A percentile compares a stretch with the other conserved stretches of the same genome.
Evolutionary conservation across 352 stramenopile genomes (phyloP).

Genomic region (Pythium aristosporum): DNA sequence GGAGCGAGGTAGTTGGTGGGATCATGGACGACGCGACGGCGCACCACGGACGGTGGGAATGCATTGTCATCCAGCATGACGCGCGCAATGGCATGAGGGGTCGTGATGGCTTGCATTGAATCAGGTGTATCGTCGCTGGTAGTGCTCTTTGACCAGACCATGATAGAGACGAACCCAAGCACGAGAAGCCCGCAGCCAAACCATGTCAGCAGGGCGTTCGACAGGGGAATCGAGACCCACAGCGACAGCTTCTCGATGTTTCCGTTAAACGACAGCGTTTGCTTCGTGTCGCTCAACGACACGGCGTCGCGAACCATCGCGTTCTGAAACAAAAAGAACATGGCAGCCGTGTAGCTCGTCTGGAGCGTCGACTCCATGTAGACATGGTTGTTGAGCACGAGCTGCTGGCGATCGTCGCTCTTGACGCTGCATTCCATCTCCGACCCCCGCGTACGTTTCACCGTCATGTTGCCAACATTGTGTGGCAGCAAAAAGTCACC

Average conservation of each 20-base stretch:
- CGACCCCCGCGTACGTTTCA: not conserved
- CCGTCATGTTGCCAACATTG: not conserved
- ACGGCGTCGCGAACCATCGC: not conserved
- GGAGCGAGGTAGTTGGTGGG: not conserved
- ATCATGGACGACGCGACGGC: not conserved
- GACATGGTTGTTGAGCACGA: slow-evolving; percentile 11
- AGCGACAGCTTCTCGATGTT: not conserved
- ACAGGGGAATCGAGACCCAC: slow-evolving; percentile 8
- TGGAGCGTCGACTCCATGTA: slow-evolving; percentile 17
- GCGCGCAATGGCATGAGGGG: slow-evolving; percentile 1
- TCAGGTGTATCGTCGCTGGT: not conserved
- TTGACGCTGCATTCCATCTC: not conserved
- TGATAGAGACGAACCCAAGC: not conserved
- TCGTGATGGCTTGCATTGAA: not conserved
- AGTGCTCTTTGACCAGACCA: not conserved
- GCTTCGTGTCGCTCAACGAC: not conserved
- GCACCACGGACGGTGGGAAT: not conserved
- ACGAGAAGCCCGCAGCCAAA: not conserved
- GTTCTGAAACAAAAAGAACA: slow-evolving; percentile 9
- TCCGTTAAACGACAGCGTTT: slow-evolving; percentile 9
- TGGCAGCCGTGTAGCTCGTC: not conserved
- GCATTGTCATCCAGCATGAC: slow-evolving; percentile 1
- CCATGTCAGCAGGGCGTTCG: slow-evolving; percentile 2
- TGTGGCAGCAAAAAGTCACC: not conserved
- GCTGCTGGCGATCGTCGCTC: not conserved